Evolutionary conservation across 129 eudicot species (phyloP).

Genomic region (Rutidosis leptorrhynchoides): DNA sequence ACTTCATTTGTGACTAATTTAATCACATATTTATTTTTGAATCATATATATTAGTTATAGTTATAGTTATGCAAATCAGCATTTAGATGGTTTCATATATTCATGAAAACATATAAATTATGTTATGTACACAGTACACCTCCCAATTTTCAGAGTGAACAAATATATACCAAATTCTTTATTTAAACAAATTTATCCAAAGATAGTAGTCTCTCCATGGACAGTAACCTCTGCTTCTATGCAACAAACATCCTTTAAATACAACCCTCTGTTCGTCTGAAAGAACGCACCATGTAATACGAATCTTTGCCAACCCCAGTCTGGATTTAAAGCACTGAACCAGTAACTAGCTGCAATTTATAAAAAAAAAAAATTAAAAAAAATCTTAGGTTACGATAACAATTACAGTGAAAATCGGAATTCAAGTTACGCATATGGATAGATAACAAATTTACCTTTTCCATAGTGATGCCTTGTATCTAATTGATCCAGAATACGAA

Average conservation of each 20-base stretch:
- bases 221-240: conserved; percentile 52
- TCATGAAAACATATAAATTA: not conserved
- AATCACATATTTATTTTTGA: no score
- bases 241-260: conserved; percentile 38
- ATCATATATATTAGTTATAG: not conserved
- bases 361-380: no score
- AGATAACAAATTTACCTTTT: conserved; percentile 28
- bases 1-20: not conserved
- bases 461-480: conserved; percentile 34
- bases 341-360: conserved; percentile 50
- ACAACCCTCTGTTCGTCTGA: conserved; percentile 26
- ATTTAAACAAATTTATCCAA: conserved; percentile 9
- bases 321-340: conserved; percentile 41
- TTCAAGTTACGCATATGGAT: not conserved
- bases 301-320: conserved; percentile 51
- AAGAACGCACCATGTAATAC: conserved; percentile 32
- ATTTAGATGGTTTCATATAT: not conserved
- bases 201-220: conserved; percentile 34
- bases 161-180: not conserved
- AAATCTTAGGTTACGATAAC: not conserved
- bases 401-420: not conserved
- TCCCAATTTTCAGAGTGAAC: conserved; percentile 5
- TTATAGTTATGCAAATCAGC: not conserved
- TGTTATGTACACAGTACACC: not conserved
- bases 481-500: conserved; percentile 51